Conservation (phyloP, 164 flowering plant species). For the Vitis labrusca region DNA sequence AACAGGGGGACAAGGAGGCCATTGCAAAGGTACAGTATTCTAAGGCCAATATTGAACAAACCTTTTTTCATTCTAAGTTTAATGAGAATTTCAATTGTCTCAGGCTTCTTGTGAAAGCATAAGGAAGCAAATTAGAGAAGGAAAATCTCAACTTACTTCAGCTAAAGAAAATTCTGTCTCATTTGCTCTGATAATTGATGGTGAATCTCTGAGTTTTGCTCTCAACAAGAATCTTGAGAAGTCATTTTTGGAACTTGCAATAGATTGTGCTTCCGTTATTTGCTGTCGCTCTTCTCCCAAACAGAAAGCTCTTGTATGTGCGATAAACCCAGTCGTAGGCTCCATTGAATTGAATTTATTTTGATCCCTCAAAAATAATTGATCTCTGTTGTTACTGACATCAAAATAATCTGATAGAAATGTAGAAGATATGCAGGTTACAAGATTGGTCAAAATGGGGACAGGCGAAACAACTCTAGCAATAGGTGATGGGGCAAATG, state of each 20-base stretch:
- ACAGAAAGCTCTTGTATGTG: slow-evolving; percentile 86
- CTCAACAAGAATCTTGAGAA: slow-evolving; percentile 44
- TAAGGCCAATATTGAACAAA: not conserved
- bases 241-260: slow-evolving; percentile 68
- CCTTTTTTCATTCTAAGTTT: not conserved
- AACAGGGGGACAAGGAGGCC: slow-evolving; percentile 65
- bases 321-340: not conserved
- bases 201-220: slow-evolving; percentile 69
- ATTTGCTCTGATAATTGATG: slow-evolving; percentile 80
- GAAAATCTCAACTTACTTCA: slow-evolving; percentile 39
- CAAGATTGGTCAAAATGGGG: slow-evolving; percentile 71
- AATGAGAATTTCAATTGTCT: slow-evolving; percentile 5
- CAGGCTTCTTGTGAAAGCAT: slow-evolving; percentile 71
- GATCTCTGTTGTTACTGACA: slow-evolving; percentile 9
- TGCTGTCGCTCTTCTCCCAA: slow-evolving; percentile 95
- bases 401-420: slow-evolving; percentile 35
- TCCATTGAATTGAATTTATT: not conserved
- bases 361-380: not conserved
- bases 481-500: slow-evolving; percentile 94
- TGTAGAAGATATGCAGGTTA: slow-evolving; percentile 64
- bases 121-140: slow-evolving; percentile 50
- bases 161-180: slow-evolving; percentile 28
- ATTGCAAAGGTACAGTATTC: slow-evolving; percentile 54
- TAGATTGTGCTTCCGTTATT: slow-evolving; percentile 72
- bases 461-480: slow-evolving; percentile 74